These are phyloP conservation scores for Didymella pomorum DNA, from an alignment of 2,329 filamentous ascomycete species.

Conservation along the genomic window DNA sequence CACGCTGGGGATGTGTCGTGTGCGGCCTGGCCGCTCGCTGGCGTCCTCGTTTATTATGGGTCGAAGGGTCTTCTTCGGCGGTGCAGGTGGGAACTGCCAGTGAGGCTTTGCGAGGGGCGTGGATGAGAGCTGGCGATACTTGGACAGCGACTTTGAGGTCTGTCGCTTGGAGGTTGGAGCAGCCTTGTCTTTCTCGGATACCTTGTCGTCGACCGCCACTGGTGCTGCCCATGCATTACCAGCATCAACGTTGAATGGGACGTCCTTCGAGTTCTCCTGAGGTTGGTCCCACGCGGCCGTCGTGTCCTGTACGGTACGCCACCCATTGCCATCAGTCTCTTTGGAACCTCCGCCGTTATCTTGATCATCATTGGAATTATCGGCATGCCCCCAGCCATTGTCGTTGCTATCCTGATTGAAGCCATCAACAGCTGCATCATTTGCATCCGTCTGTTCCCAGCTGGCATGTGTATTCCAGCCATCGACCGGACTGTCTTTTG, in stretches of 20 bases:
- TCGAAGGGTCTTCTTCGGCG: neutral
- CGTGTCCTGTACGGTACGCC: neutral
- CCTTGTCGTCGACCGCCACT: neutral
- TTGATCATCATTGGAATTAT: neutral
- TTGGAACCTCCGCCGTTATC: neutral
- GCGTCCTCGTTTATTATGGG: neutral
- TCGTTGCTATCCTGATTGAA: neutral
- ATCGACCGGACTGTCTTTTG: neutral
- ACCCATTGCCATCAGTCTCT: neutral
- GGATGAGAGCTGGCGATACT: constrained; percentile 17
- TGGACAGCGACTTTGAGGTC: constrained; percentile 21
- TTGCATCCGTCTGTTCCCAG: neutral
- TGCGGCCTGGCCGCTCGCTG: neutral
- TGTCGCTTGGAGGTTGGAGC: constrained; percentile 10
- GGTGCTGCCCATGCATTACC: neutral
- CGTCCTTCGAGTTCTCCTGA: neutral
- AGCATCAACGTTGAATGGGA: neutral
- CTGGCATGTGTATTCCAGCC: neutral
- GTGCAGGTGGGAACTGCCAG: constrained; percentile 34
- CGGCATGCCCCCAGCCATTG: neutral
- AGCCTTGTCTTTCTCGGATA: neutral
- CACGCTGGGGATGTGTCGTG: neutral
- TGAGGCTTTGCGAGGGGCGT: constrained; percentile 36
- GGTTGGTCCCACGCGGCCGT: neutral
- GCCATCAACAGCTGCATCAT: neutral